phyloP scores from a whole-genome alignment of 371 early-diverging fungal genomes.

The Mortierella sp. region DNA sequence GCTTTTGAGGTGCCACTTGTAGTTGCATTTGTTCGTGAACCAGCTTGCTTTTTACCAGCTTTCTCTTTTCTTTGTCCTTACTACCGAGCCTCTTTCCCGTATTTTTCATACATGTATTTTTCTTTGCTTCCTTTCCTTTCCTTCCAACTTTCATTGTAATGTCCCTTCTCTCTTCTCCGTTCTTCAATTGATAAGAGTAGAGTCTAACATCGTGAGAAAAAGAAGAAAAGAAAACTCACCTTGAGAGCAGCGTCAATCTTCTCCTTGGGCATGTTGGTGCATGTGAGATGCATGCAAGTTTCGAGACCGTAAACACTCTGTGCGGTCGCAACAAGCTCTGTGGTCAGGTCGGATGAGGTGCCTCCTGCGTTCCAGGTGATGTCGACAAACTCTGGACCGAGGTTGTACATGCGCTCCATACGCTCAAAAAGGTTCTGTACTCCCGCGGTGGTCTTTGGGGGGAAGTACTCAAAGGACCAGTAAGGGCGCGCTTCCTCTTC shows the following conservation, averaged over 20 bases:
- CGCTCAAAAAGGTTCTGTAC: conserved; percentile 92
- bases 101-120: too few species aligned
- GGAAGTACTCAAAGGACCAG: conserved; percentile 96
- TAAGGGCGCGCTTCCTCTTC: conserved; percentile 70
- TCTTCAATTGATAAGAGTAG: neutral
- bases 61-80: too few species aligned
- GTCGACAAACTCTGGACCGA: conserved; percentile 95
- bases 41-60: too few species aligned
- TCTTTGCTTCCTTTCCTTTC: too few species aligned
- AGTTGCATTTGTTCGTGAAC: too few species aligned
- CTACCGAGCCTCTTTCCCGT: too few species aligned
- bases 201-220: neutral
- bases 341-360: conserved; percentile 84
- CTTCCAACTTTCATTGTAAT: too few species aligned
- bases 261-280: conserved; percentile 91
- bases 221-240: conserved; percentile 25
- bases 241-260: conserved; percentile 84
- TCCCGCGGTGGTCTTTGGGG: conserved; percentile 89
- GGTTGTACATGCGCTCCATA: conserved; percentile 89
- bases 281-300: conserved; percentile 94
- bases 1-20: too few species aligned
- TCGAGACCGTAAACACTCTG: conserved; percentile 92
- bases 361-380: conserved; percentile 97
- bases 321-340: conserved; percentile 86
- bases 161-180: too few species aligned